Evolutionary conservation across 257 asterid genomes (phyloP).

Genomic region (Petrea volubilis): DNA sequence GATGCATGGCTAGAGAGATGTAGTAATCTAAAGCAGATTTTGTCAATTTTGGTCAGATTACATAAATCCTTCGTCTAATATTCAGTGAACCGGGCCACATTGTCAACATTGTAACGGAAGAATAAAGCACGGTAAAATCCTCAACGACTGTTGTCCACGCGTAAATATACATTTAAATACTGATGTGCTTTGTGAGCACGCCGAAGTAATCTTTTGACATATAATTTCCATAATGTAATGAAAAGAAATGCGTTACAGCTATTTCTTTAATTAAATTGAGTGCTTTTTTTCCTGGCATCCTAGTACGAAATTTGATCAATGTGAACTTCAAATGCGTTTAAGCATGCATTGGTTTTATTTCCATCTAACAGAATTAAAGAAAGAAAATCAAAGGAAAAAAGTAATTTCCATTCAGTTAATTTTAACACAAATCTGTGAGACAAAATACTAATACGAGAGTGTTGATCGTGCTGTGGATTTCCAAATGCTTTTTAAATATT

Average conservation of each 20-base stretch:
- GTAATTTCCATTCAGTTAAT: background rate
- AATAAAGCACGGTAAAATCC: slow-evolving; percentile 25
- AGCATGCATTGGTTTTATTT: slow-evolving; percentile 6
- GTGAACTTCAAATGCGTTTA: background rate
- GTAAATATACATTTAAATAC: slow-evolving; percentile 18
- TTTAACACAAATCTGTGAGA: background rate
- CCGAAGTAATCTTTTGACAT: slow-evolving; percentile 18
- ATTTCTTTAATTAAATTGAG: background rate
- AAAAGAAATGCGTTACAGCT: background rate
- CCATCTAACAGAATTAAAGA: background rate
- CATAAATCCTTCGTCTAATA: slow-evolving; percentile 26
- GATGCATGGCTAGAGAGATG: slow-evolving; percentile 28
- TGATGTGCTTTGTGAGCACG: background rate
- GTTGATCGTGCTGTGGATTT: slow-evolving; percentile 4
- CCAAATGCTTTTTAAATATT: slow-evolving; percentile 8
- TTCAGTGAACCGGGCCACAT: slow-evolving; percentile 26
- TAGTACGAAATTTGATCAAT: slow-evolving; percentile 8
- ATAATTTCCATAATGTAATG: slow-evolving; percentile 15
- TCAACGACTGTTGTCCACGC: slow-evolving; percentile 22
- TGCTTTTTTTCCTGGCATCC: background rate
- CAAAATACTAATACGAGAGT: background rate
- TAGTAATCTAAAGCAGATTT: slow-evolving; percentile 25
- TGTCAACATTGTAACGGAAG: slow-evolving; percentile 26
- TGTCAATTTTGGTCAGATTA: slow-evolving; percentile 30
- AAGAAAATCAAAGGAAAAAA: slow-evolving; percentile 11